Base-by-base conservation (phyloP, 1,139 yeast genomes). In the Lodderomyces orthopsilosis region DNA sequence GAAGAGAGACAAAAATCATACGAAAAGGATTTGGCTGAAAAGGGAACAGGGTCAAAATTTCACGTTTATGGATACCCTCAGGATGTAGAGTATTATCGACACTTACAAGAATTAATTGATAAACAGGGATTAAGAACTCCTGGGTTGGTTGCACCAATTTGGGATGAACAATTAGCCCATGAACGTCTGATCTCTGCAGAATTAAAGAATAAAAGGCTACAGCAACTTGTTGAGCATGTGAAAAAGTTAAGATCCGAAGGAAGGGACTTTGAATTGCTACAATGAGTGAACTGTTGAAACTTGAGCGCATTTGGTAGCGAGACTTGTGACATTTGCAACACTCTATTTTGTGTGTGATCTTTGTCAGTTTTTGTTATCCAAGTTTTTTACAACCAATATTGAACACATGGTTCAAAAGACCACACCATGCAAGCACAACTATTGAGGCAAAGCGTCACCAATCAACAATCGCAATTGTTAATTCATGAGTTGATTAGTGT, bases 401-500 rank as follows among this genome's bases (percentile, higher is more conserved):
- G n/a, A 4, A 40, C 40, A 32, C 41, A 22, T 30, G 15, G 13
- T 13, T 14, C 17, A 13, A 15, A 7, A 4, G 7, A 26, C 17
- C 13, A 10, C 26, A 6, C 15, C 26, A 48, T 43, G 49, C 47
- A 47, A 18, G 48, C 49, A 19, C 64, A 59, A 45, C 38, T 54
- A 38, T 43, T 4, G 41, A 47, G 26, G 42, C 48, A 19, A 40
- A 46, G 8, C 49, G 43, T 59, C 3, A 54, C 62, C 1, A 48
- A 53, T 1, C 59, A 59, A 26, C 71, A 70, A 49, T 66, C 74
- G 6, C 71, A 68, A 45, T 64, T 63, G 47, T 53, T 74, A 44
- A 59, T 75, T 4, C 70, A 74, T 39, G 68, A 76, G 4, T 63
- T 74, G 58, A 52, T 76, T 23, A 58, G 65, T 3, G 72, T 74